phyloP scores from a whole-genome alignment of 2,329 filamentous ascomycete genomes.

The Diplocarpon rosae region DNA sequence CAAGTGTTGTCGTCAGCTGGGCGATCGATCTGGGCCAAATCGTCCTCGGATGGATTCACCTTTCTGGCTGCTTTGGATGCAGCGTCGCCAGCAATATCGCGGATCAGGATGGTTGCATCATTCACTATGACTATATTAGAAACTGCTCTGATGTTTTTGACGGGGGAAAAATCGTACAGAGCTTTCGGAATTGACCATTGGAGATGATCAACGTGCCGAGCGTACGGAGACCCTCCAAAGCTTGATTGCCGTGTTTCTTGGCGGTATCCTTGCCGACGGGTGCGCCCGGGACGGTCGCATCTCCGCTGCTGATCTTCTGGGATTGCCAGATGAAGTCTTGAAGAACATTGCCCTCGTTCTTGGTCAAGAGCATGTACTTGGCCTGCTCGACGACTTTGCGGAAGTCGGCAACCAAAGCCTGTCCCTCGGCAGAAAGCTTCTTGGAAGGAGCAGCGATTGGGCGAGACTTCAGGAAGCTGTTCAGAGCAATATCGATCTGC shows the following conservation, averaged over 20 bases:
- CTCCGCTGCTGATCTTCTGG: conserved; percentile 56
- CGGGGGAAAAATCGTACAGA: conserved; percentile 10
- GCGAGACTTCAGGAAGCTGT: conserved; percentile 69
- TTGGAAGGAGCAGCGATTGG: conserved; percentile 58
- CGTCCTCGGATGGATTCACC: conserved; percentile 68
- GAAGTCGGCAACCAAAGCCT: conserved; percentile 65
- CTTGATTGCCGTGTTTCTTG: conserved; percentile 73
- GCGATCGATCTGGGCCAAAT: conserved; percentile 65
- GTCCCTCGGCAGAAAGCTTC: conserved; percentile 74
- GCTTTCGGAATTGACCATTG: conserved; percentile 60
- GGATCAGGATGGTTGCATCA: conserved; percentile 69
- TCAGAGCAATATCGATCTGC: conserved; percentile 87
- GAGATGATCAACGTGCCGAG: conserved; percentile 83
- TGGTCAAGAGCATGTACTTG: conserved; percentile 75
- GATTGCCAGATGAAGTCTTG: conserved; percentile 98
- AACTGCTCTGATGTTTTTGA: not conserved
- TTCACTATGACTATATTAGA: conserved; percentile 39
- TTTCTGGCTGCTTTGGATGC: conserved; percentile 65
- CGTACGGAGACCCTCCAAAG: conserved; percentile 74
- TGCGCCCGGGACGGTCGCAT: conserved; percentile 48
- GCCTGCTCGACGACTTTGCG: conserved; percentile 72
- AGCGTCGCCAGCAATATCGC: conserved; percentile 86
- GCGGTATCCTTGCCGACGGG: conserved; percentile 67
- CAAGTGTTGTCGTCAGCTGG: conserved; percentile 86
- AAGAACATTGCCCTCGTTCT: conserved; percentile 88